Evolutionary conservation across 495 filamentous ascomycete species (phyloP), one percentile per base, ranked within the genome.

Genomic region (Xylaria palmicola): DNA sequence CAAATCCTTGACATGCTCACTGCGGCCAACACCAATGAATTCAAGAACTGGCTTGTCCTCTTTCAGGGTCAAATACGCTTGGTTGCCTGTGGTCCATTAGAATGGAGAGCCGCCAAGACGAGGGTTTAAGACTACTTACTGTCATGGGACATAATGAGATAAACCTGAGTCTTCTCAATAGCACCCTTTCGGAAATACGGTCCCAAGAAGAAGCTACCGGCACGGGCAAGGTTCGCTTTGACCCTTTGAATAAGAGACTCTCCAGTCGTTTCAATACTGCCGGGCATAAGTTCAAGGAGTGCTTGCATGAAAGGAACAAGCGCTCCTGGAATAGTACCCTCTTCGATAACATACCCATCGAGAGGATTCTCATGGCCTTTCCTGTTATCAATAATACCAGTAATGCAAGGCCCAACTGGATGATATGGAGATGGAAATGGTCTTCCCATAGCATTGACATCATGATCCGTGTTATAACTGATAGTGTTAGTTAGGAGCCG

Each of bases 71-170:
- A 90, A 62, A 8, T 80, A 79, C 3, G 83, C 81, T 72, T 89
- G 81, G 69, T 88, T 87, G 49, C 72, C 76, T 77, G 26, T 26
- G 47, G 26, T 24, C 29, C 24, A 32, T 64, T 63, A 72, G 60
- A 9, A 59, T 10, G 19, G 26, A 15, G 44, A 22, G 6, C 9
- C 4, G 0, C 1, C 7, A n/a, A 44, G 7, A 51, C 47, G 1
- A 19, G 19, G 12, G 41, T 6, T 6, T 30, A 8, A 45, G 29
- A 3, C 15, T 19, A 68, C 72, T 68, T 67, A 75, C 80, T 84
- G 62, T 88, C 87, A 62, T 90, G 86, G 6, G 81, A 85, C 87
- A 90, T 89, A 59, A 88, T 80, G n/a, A 89, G 74, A 71, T 88
- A 89, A 6, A 84, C 77, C 64, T 88, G 83, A 0, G 85, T 90